These are phyloP conservation scores for Ogataea philodendri DNA, from an alignment of 805 yeast species.

Conservation along the genomic window DNA sequence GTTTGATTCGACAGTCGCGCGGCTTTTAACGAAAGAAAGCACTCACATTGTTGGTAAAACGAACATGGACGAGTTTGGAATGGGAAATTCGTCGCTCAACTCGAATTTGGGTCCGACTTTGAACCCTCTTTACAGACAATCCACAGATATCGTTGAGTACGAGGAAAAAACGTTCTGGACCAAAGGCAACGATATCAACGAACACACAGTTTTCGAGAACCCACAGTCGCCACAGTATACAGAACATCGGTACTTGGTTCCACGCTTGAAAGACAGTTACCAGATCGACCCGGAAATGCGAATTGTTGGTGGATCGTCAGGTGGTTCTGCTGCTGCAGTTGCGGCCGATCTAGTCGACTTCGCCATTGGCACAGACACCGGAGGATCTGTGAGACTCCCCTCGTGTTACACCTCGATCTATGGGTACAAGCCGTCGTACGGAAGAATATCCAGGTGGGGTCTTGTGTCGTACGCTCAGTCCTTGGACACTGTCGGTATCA, in stretches of 20 bases:
- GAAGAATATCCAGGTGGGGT: constrained; percentile 89
- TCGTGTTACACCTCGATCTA: constrained; percentile 79
- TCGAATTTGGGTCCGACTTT: constrained; percentile 55
- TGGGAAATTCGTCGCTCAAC: constrained; percentile 77
- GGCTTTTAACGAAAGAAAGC: constrained; percentile 51
- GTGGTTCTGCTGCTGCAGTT: constrained; percentile 94
- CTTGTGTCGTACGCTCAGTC: constrained; percentile 91
- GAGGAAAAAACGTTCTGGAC: constrained; percentile 29
- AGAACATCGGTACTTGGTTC: constrained; percentile 17
- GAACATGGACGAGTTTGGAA: constrained; percentile 95
- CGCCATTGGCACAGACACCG: constrained; percentile 93
- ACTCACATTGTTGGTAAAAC: constrained; percentile 69
- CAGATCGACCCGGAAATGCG: constrained; percentile 30
- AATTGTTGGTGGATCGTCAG: constrained; percentile 88
- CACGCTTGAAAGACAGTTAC: constrained; percentile 18
- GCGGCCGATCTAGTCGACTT: constrained; percentile 68
- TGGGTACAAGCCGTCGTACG: constrained; percentile 94
- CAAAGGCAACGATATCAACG: constrained; percentile 8
- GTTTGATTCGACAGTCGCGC: constrained; percentile 72
- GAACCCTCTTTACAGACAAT: constrained; percentile 44
- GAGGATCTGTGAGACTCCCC: constrained; percentile 93
- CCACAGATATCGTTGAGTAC: constrained; percentile 24
- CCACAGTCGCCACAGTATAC: constrained; percentile 20
- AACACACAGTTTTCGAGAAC: constrained; percentile 42
- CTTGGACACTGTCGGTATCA: constrained; percentile 88